Evolutionary conservation across 495 filamentous ascomycete species (phyloP), one percentile per base, ranked within the genome.

Genomic region (Xylaria palmicola): DNA sequence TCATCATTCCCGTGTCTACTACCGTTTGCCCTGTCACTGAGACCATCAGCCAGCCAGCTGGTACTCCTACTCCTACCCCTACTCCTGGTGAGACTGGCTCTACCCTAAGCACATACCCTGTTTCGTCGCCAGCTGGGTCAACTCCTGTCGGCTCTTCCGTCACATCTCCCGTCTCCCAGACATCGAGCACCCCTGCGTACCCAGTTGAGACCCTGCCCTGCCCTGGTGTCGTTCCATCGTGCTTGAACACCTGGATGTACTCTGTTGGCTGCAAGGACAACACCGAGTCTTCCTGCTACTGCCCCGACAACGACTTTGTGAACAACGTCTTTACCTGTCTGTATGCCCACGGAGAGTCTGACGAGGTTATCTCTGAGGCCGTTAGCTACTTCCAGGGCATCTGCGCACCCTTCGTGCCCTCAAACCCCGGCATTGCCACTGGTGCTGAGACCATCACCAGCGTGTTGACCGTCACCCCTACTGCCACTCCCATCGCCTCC

Each of bases 211-310:
- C 78, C 37, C 75, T 77, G 22, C 74, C 79, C 41, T 91, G 87
- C 82, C 92, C 93, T 49, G 77, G 77, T 57, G 82, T 90, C 40
- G 87, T 98, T 15, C 92, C 93, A 55, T 86, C 86, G 63, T 98
- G 93, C 79, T 81, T 98, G 77, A 95, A 96, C 85, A 97, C 93
- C 65, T 97, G 91, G 91, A 74, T 95, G 64, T 84, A 87, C 65
- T 79, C 78, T 62, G 81, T 86, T 36, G 82, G 83, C 74, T 97
- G 93, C 85, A 80, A 74, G 61, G 89, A 91, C 78, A 96, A 96
- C 86, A 85, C 88, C 48, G 90, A 96, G 66, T 74, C 82, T 36
- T 72, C 77, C 60, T 98, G 94, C 86, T 98, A 88, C 86, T 98
- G 93, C 85, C 88, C 89, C 56, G 81, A 89, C 65, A 73, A 79